Percentiles rank a stretch among this genome's conserved stretches.
Conservation (phyloP, 2,329 filamentous ascomycete species). For the Calonectria fujianensis region DNA sequence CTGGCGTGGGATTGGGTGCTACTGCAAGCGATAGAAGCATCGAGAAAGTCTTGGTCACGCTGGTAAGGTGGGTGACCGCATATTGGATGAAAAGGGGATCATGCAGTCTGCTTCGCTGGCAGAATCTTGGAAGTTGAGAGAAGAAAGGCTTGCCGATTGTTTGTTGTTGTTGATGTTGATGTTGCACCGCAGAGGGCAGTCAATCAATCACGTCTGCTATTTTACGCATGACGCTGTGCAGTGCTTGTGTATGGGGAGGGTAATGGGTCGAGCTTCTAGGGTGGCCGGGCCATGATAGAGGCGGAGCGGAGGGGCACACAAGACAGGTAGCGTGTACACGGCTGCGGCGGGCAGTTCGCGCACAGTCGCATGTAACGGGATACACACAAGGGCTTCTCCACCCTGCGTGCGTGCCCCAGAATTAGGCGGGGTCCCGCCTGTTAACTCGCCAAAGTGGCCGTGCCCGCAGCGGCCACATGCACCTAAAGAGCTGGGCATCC, state of each 20-base stretch:
- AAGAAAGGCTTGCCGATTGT: slow-evolving; percentile 8
- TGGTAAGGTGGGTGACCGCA: slow-evolving; percentile 33
- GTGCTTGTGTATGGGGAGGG: not conserved
- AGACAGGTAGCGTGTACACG: slow-evolving; percentile 23
- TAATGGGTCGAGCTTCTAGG: slow-evolving; percentile 11
- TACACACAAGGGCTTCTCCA: slow-evolving; percentile 26
- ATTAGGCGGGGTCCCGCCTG: slow-evolving; percentile 38
- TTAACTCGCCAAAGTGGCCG: slow-evolving; percentile 25
- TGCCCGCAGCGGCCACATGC: slow-evolving; percentile 31
- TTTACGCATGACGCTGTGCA: slow-evolving; percentile 20
- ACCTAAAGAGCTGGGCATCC: not conserved
- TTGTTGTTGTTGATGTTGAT: slow-evolving; percentile 21
- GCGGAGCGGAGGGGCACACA: not conserved
- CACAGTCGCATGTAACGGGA: not conserved
- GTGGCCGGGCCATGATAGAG: slow-evolving; percentile 3
- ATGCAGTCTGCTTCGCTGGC: slow-evolving; percentile 34
- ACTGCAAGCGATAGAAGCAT: slow-evolving; percentile 38
- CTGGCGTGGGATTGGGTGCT: slow-evolving; percentile 38
- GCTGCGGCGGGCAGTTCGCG: not conserved
- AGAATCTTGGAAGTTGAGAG: slow-evolving; percentile 25
- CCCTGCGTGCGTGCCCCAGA: slow-evolving; percentile 8
- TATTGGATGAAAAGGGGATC: slow-evolving; percentile 19
- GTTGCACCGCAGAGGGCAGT: slow-evolving; percentile 2
- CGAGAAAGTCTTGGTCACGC: slow-evolving; percentile 42
- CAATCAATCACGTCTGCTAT: slow-evolving; percentile 15